Percentiles rank a stretch among this genome's conserved stretches.
These are phyloP conservation scores for Tuber borchii DNA, from an alignment of 495 filamentous ascomycete species.

Conservation along the genomic window DNA sequence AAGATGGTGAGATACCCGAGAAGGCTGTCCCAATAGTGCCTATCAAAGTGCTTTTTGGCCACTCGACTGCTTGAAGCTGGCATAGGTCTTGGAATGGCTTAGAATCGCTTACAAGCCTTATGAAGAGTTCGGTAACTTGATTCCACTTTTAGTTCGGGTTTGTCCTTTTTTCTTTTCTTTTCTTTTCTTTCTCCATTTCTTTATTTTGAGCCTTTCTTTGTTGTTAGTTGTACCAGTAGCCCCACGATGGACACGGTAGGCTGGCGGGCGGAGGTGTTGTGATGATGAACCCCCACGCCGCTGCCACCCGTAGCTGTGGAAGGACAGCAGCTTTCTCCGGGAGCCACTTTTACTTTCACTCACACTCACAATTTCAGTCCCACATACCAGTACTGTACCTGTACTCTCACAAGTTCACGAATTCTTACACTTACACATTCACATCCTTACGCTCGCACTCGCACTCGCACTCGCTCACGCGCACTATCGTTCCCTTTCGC, in stretches of 20 bases:
- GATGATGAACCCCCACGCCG: slow-evolving; percentile 18
- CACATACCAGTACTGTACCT: background rate
- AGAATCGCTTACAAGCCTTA: background rate
- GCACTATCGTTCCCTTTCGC: background rate
- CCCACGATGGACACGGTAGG: background rate
- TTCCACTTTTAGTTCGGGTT: background rate
- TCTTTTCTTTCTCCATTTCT: background rate
- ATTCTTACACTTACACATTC: background rate
- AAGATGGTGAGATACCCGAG: background rate
- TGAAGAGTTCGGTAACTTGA: background rate
- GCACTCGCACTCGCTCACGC: background rate
- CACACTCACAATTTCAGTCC: slow-evolving; percentile 7
- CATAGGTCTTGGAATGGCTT: background rate
- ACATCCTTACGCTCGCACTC: background rate
- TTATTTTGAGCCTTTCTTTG: background rate
- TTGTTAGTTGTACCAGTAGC: background rate
- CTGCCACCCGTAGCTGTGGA: slow-evolving; percentile 26
- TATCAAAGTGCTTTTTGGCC: background rate
- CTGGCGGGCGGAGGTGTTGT: slow-evolving; percentile 1
- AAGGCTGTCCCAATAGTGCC: background rate
- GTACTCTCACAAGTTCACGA: background rate
- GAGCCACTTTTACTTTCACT: slow-evolving; percentile 12
- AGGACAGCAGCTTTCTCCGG: slow-evolving; percentile 10
- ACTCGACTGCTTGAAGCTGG: background rate
- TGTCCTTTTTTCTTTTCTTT: background rate